Evolutionary conservation across 2,329 filamentous ascomycete species (phyloP), one percentile per base, ranked within the genome.

Genomic region (Stemphylium beticola): DNA sequence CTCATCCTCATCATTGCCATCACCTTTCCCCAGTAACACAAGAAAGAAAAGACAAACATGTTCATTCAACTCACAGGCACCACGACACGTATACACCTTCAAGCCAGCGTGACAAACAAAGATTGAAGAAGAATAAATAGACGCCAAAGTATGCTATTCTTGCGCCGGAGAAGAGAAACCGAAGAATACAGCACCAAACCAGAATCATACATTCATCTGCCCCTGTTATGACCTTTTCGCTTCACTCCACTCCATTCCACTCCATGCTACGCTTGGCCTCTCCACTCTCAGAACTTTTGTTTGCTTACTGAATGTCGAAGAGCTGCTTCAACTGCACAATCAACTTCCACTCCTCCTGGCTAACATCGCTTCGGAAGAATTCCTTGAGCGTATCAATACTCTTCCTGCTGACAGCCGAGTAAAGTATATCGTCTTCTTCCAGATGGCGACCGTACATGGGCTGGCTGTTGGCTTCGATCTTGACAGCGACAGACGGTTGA

Each of bases 371-470:
- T 52, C 93, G 84, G 81, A 97, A 99, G 76, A 92, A 97, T 73
- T 97, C 91, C 84, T 99, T 99, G 62, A 99, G 85, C 8, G 88
- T 92, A 78, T 99, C 91, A 76, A 99, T 99, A 71, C 90, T 95
- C 65, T 86, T 83, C 65, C 95, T 85, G 38, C 90, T 95, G 68
- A 99, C 92, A 56, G 90, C 82, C 62, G 89, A 93, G 84, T 97
- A 98, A 12, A 99, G 83, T 1, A 80, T 83, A 75, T 99, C 95
- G 61, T 87, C 86, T 76, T 99, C 93, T 77, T 99, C 95, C 45
- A 99, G 85, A 61, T 99, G 95, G 57, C 95, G 90, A 54, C 95
- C 95, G 74, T 99, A 99, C 55, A 89, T 86, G 14, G 95, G 96
- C 81, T 99, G 95, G 74, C 93, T 91, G 54, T 88, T 80, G 49